These are phyloP conservation scores for Adiantum capillusveneris DNA, from an alignment of 75 land plant genomes.

Conservation along the genomic window DNA sequence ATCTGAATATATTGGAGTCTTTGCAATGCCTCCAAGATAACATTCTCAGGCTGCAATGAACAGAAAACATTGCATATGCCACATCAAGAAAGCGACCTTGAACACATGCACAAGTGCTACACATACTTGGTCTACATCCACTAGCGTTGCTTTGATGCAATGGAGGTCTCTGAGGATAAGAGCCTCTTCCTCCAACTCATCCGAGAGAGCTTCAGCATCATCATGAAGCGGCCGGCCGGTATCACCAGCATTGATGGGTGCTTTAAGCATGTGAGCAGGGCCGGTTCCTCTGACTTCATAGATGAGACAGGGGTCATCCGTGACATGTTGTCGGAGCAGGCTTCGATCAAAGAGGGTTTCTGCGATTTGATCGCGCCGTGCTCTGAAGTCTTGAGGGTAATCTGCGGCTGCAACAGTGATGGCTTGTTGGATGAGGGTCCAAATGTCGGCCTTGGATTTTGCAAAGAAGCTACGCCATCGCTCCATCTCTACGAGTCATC, in stretches of 20 bases:
- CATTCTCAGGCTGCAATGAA: constrained; percentile 1
- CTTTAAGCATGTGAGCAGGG: too few species aligned
- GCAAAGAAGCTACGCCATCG: constrained; percentile 12
- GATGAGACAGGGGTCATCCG: too few species aligned
- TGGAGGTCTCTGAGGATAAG: not conserved
- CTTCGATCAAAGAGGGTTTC: too few species aligned
- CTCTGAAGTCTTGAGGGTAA: not conserved
- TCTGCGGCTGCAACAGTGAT: constrained; percentile 5
- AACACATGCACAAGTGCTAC: not conserved
- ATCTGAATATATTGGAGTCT: constrained; percentile 1
- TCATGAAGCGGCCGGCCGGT: too few species aligned
- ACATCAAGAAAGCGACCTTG: not conserved
- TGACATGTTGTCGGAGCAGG: too few species aligned
- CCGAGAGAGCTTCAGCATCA: not conserved
- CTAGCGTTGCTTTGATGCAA: not conserved
- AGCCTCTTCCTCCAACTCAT: not conserved
- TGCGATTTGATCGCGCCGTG: too few species aligned
- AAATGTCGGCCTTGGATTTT: constrained; percentile 2
- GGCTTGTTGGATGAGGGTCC: constrained; percentile 3
- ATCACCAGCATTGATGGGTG: too few species aligned
- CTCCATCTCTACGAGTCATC: too few species aligned
- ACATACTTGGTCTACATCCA: not conserved
- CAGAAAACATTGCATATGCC: not conserved
- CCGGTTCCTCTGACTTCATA: too few species aligned
- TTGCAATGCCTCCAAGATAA: not conserved